phyloP scores from a whole-genome alignment of 805 yeast species.

The Blastobotrys chiropterorum region DNA sequence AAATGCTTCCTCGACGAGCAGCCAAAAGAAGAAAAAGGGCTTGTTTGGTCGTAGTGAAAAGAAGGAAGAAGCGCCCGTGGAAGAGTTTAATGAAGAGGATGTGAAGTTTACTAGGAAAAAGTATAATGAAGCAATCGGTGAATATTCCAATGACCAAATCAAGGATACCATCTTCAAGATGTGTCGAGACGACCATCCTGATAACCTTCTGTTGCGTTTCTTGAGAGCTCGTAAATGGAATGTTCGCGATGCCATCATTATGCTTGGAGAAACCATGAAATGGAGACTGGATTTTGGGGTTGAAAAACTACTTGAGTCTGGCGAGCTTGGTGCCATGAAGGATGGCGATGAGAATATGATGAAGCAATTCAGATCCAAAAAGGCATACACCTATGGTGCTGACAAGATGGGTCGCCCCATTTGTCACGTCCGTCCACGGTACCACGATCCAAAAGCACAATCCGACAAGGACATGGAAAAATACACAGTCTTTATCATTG shows the following conservation, averaged over 20 bases:
- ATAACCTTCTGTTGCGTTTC: slow-evolving; percentile 67
- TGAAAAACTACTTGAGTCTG: slow-evolving; percentile 56
- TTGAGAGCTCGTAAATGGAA: slow-evolving; percentile 86
- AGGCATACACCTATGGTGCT: slow-evolving; percentile 67
- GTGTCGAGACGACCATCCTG: slow-evolving; percentile 74
- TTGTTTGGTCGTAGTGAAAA: slow-evolving; percentile 23
- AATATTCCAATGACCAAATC: slow-evolving; percentile 45
- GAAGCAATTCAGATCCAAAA: slow-evolving; percentile 54
- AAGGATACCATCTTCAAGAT: slow-evolving; percentile 51
- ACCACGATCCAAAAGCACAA: slow-evolving; percentile 66
- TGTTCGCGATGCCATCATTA: slow-evolving; percentile 55
- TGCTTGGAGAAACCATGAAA: slow-evolving; percentile 64
- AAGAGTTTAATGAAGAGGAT: too few species aligned
- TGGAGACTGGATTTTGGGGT: slow-evolving; percentile 68
- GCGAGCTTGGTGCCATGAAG: slow-evolving; percentile 57
- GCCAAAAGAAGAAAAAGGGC: slow-evolving; percentile 24
- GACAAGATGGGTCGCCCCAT: slow-evolving; percentile 75
- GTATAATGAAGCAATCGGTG: slow-evolving; percentile 45
- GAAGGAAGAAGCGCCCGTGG: slow-evolving; percentile 16
- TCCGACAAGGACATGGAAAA: slow-evolving; percentile 64
- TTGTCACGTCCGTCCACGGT: slow-evolving; percentile 71
- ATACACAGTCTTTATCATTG: slow-evolving; percentile 72
- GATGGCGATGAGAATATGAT: slow-evolving; percentile 48
- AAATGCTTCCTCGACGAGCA: slow-evolving; percentile 16
- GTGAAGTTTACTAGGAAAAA: slow-evolving; percentile 15